Percentiles rank a stretch among this genome's conserved stretches.
These are phyloP conservation scores for Huntiella abstrusa DNA, from an alignment of 2,329 filamentous ascomycete genomes.

Conservation along the genomic window DNA sequence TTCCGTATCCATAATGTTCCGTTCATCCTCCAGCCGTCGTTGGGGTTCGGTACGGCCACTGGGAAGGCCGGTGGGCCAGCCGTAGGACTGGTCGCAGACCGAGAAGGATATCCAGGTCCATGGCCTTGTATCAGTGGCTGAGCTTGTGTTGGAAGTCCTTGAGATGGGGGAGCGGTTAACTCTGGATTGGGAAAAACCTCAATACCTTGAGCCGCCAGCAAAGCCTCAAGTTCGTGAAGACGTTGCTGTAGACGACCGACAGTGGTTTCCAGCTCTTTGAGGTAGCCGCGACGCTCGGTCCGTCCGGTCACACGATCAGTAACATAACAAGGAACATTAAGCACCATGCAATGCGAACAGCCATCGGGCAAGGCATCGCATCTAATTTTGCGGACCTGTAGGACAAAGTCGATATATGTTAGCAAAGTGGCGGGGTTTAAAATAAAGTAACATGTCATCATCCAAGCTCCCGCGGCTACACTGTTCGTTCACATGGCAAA, in stretches of 20 bases:
- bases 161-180: not conserved
- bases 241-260: constrained; percentile 39
- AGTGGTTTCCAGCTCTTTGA: constrained; percentile 57
- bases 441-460: no score
- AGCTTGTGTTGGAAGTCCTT: not conserved
- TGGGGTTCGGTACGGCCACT: not conserved
- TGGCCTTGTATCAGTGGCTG: not conserved
- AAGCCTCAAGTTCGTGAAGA: constrained; percentile 48
- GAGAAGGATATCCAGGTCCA: not conserved
- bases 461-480: no score
- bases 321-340: constrained; percentile 60
- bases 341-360: constrained; percentile 63
- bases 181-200: constrained; percentile 26
- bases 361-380: constrained; percentile 67
- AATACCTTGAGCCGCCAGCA: constrained; percentile 40
- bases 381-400: constrained; percentile 57
- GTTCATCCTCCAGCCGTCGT: not conserved
- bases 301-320: constrained; percentile 75
- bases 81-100: no score
- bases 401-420: not conserved
- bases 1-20: constrained; percentile 3
- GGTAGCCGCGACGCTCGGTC: constrained; percentile 59
- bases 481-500: constrained; percentile 12
- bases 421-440: not conserved
- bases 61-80: no score